Evolutionary conservation across 805 yeast genomes (phyloP).

Genomic region (Pichia deserticola): DNA sequence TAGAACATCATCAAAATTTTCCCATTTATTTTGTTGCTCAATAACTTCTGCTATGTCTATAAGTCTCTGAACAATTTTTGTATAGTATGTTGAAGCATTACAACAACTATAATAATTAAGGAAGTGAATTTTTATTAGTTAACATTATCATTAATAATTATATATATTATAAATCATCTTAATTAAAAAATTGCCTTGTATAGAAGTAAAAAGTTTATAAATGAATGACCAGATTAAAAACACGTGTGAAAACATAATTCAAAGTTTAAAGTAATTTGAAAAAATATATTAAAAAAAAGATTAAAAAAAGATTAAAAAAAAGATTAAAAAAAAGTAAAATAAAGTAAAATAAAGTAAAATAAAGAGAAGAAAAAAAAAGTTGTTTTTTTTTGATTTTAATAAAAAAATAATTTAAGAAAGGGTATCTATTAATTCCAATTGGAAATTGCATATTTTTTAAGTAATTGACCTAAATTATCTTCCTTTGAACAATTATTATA

Average conservation of each 20-base stretch:
- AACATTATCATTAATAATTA: too few relatives aligned
- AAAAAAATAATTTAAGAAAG: not conserved
- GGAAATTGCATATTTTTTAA: slow-evolving; percentile 33
- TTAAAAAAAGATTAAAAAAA: not conserved
- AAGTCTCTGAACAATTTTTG: too few relatives aligned
- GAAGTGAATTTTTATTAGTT: too few relatives aligned
- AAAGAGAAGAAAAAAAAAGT: not conserved
- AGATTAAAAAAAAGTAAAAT: not conserved
- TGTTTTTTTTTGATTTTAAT: not conserved
- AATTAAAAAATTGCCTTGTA: too few relatives aligned
- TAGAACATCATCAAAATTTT: too few relatives aligned
- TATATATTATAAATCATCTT: too few relatives aligned
- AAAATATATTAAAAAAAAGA: not conserved
- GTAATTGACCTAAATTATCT: slow-evolving; percentile 36
- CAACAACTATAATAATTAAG: too few relatives aligned
- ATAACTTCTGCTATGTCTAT: too few relatives aligned
- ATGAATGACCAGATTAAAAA: not conserved
- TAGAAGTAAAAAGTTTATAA: too few relatives aligned
- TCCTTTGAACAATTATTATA: slow-evolving; percentile 32
- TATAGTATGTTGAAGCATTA: too few relatives aligned
- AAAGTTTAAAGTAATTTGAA: too few relatives aligned
- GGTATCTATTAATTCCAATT: slow-evolving; percentile 23
- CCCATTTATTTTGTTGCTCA: too few relatives aligned
- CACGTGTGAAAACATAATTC: not conserved
- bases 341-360: not conserved